Percentiles rank a stretch among this genome's conserved stretches.
Evolutionary conservation across 2,329 filamentous ascomycete genomes (phyloP).

Genomic region (Drechmeria coniospora): DNA sequence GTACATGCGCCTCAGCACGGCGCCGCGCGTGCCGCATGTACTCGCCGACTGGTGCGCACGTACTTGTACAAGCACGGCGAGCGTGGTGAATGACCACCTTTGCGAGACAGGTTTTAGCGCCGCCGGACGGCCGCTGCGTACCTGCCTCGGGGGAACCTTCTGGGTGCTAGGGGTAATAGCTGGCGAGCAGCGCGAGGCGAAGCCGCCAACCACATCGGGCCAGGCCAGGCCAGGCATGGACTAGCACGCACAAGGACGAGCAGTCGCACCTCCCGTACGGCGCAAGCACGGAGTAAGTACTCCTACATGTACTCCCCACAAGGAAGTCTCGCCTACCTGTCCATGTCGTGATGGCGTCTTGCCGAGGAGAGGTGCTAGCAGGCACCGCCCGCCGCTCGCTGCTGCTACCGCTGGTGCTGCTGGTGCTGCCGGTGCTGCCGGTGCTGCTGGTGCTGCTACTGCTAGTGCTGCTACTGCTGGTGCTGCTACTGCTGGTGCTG

Average conservation of each 20-base stretch:
- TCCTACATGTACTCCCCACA: too few relatives aligned
- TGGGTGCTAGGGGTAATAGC: neutral
- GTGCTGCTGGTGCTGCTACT: too few relatives aligned
- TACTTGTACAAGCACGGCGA: neutral
- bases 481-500: too few relatives aligned
- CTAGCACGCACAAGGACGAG: neutral
- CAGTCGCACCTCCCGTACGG: too few relatives aligned
- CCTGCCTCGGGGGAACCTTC: constrained; percentile 2
- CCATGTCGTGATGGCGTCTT: too few relatives aligned
- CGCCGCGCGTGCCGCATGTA: too few relatives aligned
- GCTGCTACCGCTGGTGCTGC: neutral
- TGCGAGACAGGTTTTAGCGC: constrained; percentile 6
- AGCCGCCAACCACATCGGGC: neutral
- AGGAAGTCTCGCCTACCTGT: too few relatives aligned
- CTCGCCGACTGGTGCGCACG: too few relatives aligned
- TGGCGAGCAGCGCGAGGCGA: neutral
- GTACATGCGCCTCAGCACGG: too few relatives aligned
- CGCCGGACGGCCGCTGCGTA: constrained; percentile 5
- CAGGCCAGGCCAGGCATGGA: neutral
- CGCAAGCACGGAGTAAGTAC: neutral
- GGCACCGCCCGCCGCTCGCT: neutral
- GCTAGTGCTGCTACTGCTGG: too few relatives aligned
- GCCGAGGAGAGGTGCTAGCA: too few relatives aligned
- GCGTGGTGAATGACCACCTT: constrained; percentile 4
- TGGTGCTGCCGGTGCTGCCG: neutral